A percentile compares a stretch with the other conserved stretches of the same genome.
phyloP scores from a whole-genome alignment of 345 rosid genomes.

The Eucalyptus urophylla region DNA sequence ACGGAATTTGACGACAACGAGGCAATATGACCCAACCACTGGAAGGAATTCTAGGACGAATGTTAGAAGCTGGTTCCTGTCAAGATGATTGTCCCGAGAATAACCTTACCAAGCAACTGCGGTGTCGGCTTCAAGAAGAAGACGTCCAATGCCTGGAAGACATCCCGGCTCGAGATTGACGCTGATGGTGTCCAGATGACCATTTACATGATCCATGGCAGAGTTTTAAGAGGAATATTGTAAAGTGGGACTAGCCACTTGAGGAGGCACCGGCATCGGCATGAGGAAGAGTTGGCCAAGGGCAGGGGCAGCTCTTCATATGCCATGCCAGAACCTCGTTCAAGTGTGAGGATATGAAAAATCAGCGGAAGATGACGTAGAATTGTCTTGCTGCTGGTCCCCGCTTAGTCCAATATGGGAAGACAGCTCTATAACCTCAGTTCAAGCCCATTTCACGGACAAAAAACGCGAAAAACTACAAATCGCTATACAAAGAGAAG shows the following conservation, averaged over 20 bases:
- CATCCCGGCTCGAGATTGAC: neutral
- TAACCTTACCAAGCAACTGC: neutral
- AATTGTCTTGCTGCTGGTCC: neutral
- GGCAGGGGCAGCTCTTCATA: neutral
- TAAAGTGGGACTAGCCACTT: neutral
- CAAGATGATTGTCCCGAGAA: neutral
- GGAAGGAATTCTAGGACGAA: neutral
- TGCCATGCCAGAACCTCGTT: neutral
- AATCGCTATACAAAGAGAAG: neutral
- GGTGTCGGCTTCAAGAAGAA: neutral
- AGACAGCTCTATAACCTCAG: neutral
- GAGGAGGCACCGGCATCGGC: neutral
- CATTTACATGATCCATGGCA: neutral
- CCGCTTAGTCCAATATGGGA: neutral
- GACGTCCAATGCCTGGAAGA: neutral
- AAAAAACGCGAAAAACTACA: neutral
- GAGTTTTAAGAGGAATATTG: neutral
- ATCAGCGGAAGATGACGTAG: neutral
- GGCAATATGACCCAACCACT: neutral
- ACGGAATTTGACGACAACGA: neutral
- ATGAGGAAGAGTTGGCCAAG: neutral
- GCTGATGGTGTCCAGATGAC: neutral
- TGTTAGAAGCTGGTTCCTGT: neutral
- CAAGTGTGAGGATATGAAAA: too few relatives aligned
- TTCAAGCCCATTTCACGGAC: neutral